A percentile compares a stretch with the other conserved stretches of the same genome.
Evolutionary conservation across 2,329 filamentous ascomycete genomes (phyloP).

Genomic region (Albophoma yamanashiensis): DNA sequence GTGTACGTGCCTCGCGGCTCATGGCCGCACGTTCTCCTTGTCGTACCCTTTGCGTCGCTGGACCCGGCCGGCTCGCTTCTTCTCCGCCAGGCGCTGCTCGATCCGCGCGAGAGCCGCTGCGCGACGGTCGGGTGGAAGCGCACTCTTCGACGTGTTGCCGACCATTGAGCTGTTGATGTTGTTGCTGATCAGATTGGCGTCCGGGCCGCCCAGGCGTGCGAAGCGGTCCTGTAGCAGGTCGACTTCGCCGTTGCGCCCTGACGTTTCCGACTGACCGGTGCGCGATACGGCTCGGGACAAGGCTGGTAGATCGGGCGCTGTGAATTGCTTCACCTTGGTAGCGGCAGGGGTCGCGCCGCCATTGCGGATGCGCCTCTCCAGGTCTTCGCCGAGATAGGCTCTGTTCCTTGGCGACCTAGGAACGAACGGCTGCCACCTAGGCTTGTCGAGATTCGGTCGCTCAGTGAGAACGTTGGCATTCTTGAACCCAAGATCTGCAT

Average conservation of each 20-base stretch:
- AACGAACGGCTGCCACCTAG: slow-evolving; percentile 30
- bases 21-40: slow-evolving; percentile 42
- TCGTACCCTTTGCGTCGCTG: slow-evolving; percentile 22
- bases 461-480: slow-evolving; percentile 9
- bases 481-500: slow-evolving; percentile 9
- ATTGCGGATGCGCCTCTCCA: slow-evolving; percentile 17
- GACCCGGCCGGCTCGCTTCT: slow-evolving; percentile 24
- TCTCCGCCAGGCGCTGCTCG: slow-evolving; percentile 42
- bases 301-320: slow-evolving; percentile 15
- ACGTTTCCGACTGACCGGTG: slow-evolving; percentile 2
- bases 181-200: slow-evolving; percentile 17
- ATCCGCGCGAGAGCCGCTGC: slow-evolving; percentile 45
- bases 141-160: slow-evolving; percentile 29
- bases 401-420: slow-evolving; percentile 28
- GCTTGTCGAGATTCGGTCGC: slow-evolving; percentile 18
- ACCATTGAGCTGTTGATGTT: slow-evolving; percentile 15
- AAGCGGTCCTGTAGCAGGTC: slow-evolving; percentile 36
- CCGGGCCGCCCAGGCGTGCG: slow-evolving; percentile 30
- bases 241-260: slow-evolving; percentile 22
- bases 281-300: slow-evolving; percentile 13
- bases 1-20: neutral
- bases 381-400: slow-evolving; percentile 22
- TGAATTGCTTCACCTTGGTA: slow-evolving; percentile 11
- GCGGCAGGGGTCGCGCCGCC: slow-evolving; percentile 14
- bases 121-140: slow-evolving; percentile 37